Evolutionary conservation across 306 rosid species (phyloP).

Genomic region (Psophocarpus tetragonolobus): DNA sequence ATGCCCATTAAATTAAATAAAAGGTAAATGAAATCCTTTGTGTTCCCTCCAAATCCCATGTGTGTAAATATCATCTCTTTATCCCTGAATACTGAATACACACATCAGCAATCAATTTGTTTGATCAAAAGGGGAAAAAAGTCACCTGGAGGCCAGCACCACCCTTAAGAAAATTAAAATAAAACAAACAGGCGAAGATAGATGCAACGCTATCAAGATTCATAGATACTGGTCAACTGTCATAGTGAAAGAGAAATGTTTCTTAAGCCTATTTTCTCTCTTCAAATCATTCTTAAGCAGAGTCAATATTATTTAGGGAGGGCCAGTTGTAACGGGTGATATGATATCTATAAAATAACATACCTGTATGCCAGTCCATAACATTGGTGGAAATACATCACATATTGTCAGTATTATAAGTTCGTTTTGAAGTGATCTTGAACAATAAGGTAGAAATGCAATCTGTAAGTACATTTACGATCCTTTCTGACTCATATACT

Average conservation of each 20-base stretch:
- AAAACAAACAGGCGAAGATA: background rate
- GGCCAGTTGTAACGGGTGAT: background rate
- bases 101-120: background rate
- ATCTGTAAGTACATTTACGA: background rate
- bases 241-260: background rate
- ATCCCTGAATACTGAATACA: background rate
- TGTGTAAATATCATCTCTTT: too few relatives aligned
- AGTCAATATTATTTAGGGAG: background rate
- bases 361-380: background rate
- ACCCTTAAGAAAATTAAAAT: background rate
- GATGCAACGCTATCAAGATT: background rate
- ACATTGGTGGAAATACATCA: background rate
- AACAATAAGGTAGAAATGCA: background rate
- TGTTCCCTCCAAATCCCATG: too few relatives aligned
- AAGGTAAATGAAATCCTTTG: too few relatives aligned
- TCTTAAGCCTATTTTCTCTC: background rate
- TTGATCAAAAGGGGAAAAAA: background rate
- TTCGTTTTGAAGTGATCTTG: background rate
- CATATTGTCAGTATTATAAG: background rate
- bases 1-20: too few relatives aligned
- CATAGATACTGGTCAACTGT: background rate
- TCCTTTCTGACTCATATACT: background rate
- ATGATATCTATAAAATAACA: background rate
- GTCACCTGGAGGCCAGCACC: background rate
- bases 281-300: background rate